A percentile compares a stretch with the other conserved stretches of the same genome.
These are phyloP conservation scores for Xylaria polymorpha DNA, from an alignment of 2,329 filamentous ascomycete species.

Conservation along the genomic window DNA sequence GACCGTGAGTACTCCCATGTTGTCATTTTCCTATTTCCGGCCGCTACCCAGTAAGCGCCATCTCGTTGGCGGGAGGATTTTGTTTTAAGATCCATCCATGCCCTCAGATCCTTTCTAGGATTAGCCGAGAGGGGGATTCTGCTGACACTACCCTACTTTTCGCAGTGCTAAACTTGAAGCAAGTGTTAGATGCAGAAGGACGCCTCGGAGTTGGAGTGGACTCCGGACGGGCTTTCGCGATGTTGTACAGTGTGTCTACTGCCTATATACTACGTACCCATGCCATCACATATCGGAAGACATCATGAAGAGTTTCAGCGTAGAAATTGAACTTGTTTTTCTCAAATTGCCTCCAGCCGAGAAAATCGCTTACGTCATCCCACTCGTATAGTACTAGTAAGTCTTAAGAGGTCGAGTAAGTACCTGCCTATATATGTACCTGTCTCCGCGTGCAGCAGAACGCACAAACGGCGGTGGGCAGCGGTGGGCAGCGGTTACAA, in stretches of 20 bases:
- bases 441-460: background rate
- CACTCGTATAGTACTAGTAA: too few species aligned
- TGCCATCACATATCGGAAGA: background rate
- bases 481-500: too few species aligned
- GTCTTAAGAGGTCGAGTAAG: background rate
- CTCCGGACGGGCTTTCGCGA: background rate
- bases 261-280: background rate
- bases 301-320: background rate
- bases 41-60: too few species aligned
- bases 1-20: slow-evolving; percentile 28
- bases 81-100: background rate
- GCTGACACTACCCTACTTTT: slow-evolving; percentile 15
- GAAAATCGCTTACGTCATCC: slow-evolving; percentile 13
- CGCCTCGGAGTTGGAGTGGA: background rate
- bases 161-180: slow-evolving; percentile 30
- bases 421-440: background rate
- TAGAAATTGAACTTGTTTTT: slow-evolving; percentile 6
- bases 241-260: background rate
- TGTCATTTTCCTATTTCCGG: background rate
- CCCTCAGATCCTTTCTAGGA: background rate
- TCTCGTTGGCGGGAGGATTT: background rate
- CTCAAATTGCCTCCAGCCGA: background rate
- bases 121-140: slow-evolving; percentile 3
- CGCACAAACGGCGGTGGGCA: background rate
- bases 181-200: background rate